Evolutionary conservation across 805 yeast species (phyloP).

Genomic region (Metschnikowia colocasiae): DNA sequence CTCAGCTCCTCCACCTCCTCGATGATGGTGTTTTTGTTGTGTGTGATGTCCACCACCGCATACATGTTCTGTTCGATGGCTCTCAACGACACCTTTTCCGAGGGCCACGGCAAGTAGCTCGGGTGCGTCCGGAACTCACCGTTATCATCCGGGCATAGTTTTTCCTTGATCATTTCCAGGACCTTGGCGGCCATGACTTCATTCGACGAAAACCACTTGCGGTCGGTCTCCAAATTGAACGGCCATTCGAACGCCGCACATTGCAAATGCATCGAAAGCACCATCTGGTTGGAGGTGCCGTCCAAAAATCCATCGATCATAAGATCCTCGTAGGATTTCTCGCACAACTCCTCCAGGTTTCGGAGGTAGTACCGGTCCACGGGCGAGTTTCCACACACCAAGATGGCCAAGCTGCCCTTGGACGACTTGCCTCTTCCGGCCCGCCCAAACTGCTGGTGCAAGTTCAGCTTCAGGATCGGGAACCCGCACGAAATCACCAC

Average conservation of each 20-base stretch:
- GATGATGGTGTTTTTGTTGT: slow-evolving; percentile 68
- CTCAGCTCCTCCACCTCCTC: slow-evolving; percentile 89
- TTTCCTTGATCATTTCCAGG: slow-evolving; percentile 33
- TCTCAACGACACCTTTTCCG: slow-evolving; percentile 69
- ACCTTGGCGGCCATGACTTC: slow-evolving; percentile 19
- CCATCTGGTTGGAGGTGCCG: slow-evolving; percentile 32
- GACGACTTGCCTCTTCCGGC: slow-evolving; percentile 78
- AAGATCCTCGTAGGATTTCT: slow-evolving; percentile 39
- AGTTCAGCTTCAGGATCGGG: slow-evolving; percentile 79
- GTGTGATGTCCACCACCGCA: slow-evolving; percentile 89
- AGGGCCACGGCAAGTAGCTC: slow-evolving; percentile 76
- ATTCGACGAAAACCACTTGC: slow-evolving; percentile 50
- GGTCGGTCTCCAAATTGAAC: slow-evolving; percentile 50
- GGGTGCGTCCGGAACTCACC: slow-evolving; percentile 34
- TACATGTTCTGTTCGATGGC: slow-evolving; percentile 78
- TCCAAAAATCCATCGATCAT: slow-evolving; percentile 38
- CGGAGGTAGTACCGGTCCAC: slow-evolving; percentile 80
- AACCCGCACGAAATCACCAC: slow-evolving; percentile 92
- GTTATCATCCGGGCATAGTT: slow-evolving; percentile 31
- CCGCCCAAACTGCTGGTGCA: slow-evolving; percentile 95
- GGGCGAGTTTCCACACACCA: slow-evolving; percentile 79
- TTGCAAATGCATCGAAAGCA: slow-evolving; percentile 80
- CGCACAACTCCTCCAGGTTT: slow-evolving; percentile 58
- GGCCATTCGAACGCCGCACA: slow-evolving; percentile 93
- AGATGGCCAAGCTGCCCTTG: slow-evolving; percentile 78